Base-by-base conservation (phyloP, 345 rosid genomes). In the Crucihimalaya himalaica region DNA sequence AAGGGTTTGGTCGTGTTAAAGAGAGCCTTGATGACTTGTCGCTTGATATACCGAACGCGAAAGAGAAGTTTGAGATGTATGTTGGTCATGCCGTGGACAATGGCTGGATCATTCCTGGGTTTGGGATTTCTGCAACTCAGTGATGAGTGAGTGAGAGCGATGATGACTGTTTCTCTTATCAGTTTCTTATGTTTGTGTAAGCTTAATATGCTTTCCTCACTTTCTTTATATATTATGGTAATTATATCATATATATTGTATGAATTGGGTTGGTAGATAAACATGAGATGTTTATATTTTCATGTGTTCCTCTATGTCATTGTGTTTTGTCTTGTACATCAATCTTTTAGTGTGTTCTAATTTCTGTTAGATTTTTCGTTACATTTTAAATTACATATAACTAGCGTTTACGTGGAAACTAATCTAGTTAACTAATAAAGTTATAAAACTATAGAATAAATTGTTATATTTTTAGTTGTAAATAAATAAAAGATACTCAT, bases 1-100 rank as follows among this genome's bases (percentile, higher is more conserved):
- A 88, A 79, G 99, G 98, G 37, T 90, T 92, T 83, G 77, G 86
- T 69, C 86, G 98, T 29, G 83, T 96, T 53, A 88, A 84, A 74
- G 99, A 92, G 21, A 94, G 93, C 50, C 92, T 96, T 0, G 96
- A 96, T n/a, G 97, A 96, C 81, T 80, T 96, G 75, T 96, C 96
- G 13, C 95, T 96, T 0, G 99, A 96, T 81, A 88, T 96, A 71
- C 99, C 99, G 0, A 89, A 92, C 56, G 99, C 98, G 0, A 83
- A 77, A 75, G 93, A 92, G 80, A 96, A 96, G 75, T 96, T 88
- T 70, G 72, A 64, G 60, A 78, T 74, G 83, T 96, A 92, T 46
- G 79, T 68, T 29, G 88, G 87, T 68, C 65, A 74, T 82, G 99
- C 98, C 55, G 86, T 79, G 83, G 79, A 79, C 74, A 84, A 84